Conservation (phyloP, 2,329 filamentous ascomycete species). For the Xylariaceae sp. region DNA sequence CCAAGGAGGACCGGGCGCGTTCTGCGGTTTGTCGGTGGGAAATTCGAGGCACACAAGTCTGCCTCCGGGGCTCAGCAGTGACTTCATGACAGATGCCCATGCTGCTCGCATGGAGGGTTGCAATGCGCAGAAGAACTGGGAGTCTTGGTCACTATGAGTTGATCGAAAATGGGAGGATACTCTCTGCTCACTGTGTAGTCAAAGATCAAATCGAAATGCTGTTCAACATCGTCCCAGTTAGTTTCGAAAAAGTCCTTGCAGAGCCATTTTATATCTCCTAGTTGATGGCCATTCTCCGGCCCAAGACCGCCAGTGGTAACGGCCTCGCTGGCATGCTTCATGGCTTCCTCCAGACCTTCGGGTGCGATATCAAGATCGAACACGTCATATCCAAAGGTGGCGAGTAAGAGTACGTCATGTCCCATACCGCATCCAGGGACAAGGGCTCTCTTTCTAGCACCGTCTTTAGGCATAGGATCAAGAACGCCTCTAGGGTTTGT, state of each 20-base stretch:
- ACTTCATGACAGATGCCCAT: slow-evolving; percentile 37
- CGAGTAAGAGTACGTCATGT: slow-evolving; percentile 74
- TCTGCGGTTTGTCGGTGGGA: slow-evolving; percentile 66
- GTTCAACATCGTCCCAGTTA: slow-evolving; percentile 44
- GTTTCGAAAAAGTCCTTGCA: slow-evolving; percentile 64
- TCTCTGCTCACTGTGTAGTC: slow-evolving; percentile 53
- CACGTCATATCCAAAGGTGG: slow-evolving; percentile 71
- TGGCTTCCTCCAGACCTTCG: slow-evolving; percentile 42
- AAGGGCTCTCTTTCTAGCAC: slow-evolving; percentile 52
- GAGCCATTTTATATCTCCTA: slow-evolving; percentile 53
- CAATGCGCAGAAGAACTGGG: slow-evolving; percentile 60
- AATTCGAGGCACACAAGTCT: slow-evolving; percentile 69
- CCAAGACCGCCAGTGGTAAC: slow-evolving; percentile 37
- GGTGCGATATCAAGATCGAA: slow-evolving; percentile 68
- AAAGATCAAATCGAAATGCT: slow-evolving; percentile 61
- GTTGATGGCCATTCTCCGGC: slow-evolving; percentile 33
- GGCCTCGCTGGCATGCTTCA: slow-evolving; percentile 38
- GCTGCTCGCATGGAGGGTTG: slow-evolving; percentile 47
- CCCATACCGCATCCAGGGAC: slow-evolving; percentile 81
- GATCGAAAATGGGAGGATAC: background rate
- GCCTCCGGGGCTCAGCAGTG: slow-evolving; percentile 47
- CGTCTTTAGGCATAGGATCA: slow-evolving; percentile 24
- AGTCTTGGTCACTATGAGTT: background rate
- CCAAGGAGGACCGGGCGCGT: slow-evolving; percentile 68
- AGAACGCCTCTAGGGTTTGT: slow-evolving; percentile 39